These are phyloP conservation scores for Phytophthora aleatoria DNA, from an alignment of 352 stramenopile species.

Conservation along the genomic window DNA sequence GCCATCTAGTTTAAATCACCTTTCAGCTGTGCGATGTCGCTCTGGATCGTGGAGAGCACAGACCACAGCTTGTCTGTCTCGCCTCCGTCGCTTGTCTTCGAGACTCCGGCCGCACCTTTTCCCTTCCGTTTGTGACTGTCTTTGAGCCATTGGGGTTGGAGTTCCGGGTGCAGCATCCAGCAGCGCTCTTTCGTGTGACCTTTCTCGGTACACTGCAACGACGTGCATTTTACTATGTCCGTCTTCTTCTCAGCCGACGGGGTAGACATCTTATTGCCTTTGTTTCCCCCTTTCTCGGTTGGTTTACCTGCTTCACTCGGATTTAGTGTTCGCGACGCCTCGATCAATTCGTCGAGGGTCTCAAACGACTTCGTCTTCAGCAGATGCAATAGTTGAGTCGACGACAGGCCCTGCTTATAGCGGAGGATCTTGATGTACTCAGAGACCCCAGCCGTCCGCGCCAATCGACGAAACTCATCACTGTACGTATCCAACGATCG, in stretches of 20 bases:
- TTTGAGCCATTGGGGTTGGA: background rate
- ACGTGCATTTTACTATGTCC: background rate
- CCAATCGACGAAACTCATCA: background rate
- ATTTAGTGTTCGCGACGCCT: background rate
- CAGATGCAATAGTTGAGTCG: background rate
- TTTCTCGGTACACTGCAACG: background rate
- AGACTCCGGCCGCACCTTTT: background rate
- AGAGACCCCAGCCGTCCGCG: background rate
- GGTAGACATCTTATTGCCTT: background rate
- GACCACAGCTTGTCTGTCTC: background rate
- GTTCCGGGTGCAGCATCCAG: background rate
- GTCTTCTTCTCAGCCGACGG: background rate
- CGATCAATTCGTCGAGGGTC: background rate
- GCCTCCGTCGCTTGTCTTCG: background rate
- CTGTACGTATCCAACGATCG: background rate
- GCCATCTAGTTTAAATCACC: constrained; percentile 20
- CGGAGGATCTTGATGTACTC: background rate
- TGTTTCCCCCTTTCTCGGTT: background rate
- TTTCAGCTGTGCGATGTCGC: constrained; percentile 2
- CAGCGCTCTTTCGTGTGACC: background rate
- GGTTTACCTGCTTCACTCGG: background rate
- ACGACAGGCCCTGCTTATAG: background rate
- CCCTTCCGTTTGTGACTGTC: background rate
- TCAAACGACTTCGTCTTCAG: constrained; percentile 2
- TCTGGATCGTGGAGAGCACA: background rate